These are phyloP conservation scores for Rubia occidens DNA, from an alignment of 305 asterid genomes.

Conservation along the genomic window DNA sequence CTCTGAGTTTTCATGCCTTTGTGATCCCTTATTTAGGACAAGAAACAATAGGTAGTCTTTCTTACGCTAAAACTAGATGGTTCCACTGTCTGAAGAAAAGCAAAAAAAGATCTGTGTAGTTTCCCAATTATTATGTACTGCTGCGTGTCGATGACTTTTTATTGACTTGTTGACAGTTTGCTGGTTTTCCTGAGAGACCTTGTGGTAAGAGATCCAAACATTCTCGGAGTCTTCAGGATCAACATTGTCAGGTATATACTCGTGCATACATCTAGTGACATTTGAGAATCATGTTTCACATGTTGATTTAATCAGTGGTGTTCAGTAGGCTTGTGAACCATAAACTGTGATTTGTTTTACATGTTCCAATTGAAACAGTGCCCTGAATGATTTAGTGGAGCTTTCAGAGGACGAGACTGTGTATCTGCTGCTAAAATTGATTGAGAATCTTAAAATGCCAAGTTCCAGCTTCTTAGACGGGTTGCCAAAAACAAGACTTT, in stretches of 20 bases:
- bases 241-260: conserved; percentile 50
- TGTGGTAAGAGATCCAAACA: conserved; percentile 40
- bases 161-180: conserved; percentile 42
- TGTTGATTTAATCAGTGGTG: conserved; percentile 5
- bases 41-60: conserved; percentile 53
- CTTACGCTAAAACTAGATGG: neutral
- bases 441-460: conserved; percentile 51
- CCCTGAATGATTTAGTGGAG: conserved; percentile 54
- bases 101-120: conserved; percentile 14
- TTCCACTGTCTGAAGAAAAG: conserved; percentile 1
- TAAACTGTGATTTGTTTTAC: conserved; percentile 17
- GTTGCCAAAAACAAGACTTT: conserved; percentile 31
- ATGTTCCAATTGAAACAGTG: conserved; percentile 42
- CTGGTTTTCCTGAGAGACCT: conserved; percentile 54
- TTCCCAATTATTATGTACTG: conserved; percentile 1
- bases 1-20: conserved; percentile 38
- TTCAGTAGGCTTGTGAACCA: neutral
- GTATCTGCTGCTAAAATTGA: conserved; percentile 47
- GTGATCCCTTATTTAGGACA: conserved; percentile 57
- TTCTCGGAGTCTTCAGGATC: conserved; percentile 42
- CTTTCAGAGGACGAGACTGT: conserved; percentile 51
- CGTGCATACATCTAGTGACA: conserved; percentile 2
- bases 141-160: conserved; percentile 14
- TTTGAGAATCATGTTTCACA: conserved; percentile 1
- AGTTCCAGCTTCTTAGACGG: conserved; percentile 36